Evolutionary conservation across 2,329 filamentous ascomycete genomes (phyloP).

Genomic region (Cladophialophora bantiana): DNA sequence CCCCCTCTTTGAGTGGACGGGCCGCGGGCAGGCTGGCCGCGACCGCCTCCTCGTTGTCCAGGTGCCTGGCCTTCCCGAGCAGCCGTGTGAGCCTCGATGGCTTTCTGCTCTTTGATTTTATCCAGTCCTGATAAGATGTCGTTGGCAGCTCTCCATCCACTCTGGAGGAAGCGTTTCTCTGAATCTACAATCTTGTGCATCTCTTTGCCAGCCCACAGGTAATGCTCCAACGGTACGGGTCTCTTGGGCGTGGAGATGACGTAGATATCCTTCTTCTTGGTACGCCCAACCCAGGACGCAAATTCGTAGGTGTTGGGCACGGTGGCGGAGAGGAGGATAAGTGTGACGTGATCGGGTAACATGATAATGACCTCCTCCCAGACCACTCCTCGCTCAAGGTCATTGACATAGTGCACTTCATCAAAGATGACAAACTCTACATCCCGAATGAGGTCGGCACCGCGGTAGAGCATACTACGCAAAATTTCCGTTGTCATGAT

Average conservation of each 20-base stretch:
- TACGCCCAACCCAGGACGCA: conserved; percentile 96
- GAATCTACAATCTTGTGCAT: conserved; percentile 95
- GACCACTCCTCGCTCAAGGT: conserved; percentile 91
- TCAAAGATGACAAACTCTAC: conserved; percentile 99
- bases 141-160: conserved; percentile 94
- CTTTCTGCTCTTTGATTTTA: conserved; percentile 69
- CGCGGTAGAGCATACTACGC: conserved; percentile 96
- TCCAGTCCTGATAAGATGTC: conserved; percentile 80
- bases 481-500: conserved; percentile 99
- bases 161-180: conserved; percentile 89
- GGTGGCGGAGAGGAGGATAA: conserved; percentile 93
- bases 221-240: conserved; percentile 93
- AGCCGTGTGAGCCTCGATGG: conserved; percentile 52
- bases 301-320: conserved; percentile 98
- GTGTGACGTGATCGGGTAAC: conserved; percentile 94
- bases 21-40: conserved; percentile 58
- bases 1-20: conserved; percentile 62
- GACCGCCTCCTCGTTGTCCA: conserved; percentile 60
- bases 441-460: conserved; percentile 92
- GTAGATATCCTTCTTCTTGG: conserved; percentile 98
- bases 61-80: conserved; percentile 44
- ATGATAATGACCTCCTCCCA: conserved; percentile 99
- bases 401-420: conserved; percentile 98
- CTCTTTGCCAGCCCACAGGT: conserved; percentile 90
- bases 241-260: conserved; percentile 97